These are phyloP conservation scores for Penicillium sp. DNA, from an alignment of 2,329 filamentous ascomycete species.

Conservation along the genomic window DNA sequence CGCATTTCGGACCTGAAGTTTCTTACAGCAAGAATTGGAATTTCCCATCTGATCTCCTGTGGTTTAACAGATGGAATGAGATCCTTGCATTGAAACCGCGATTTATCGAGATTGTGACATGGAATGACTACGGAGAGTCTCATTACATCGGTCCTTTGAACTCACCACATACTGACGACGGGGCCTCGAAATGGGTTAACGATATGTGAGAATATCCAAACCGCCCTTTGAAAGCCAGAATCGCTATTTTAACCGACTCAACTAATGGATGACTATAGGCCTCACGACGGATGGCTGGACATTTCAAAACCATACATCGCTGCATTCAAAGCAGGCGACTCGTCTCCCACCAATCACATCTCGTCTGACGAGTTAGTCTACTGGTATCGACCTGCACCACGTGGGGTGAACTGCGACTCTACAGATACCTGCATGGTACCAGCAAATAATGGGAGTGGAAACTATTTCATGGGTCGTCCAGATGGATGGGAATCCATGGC, in stretches of 20 bases:
- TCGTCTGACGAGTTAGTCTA: conserved; percentile 53
- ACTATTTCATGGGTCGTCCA: conserved; percentile 55
- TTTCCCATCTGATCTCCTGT: conserved; percentile 47
- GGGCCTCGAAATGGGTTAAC: conserved; percentile 51
- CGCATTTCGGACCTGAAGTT: conserved; percentile 49
- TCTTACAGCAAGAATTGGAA: conserved; percentile 55
- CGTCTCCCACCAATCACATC: conserved; percentile 41
- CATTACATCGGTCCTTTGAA: conserved; percentile 54
- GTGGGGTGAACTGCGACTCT: conserved; percentile 49
- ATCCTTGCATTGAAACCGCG: conserved; percentile 48
- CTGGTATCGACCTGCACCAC: conserved; percentile 57
- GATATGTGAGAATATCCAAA: conserved; percentile 42
- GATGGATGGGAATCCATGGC: conserved; percentile 53
- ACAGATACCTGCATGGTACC: conserved; percentile 53
- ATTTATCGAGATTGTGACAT: conserved; percentile 51
- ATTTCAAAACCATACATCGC: conserved; percentile 56
- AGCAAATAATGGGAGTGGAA: conserved; percentile 51
- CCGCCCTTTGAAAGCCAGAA: too few species aligned
- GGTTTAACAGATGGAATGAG: conserved; percentile 46
- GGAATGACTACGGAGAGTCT: conserved; percentile 57
- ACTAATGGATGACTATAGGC: conserved; percentile 32
- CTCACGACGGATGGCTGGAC: conserved; percentile 55
- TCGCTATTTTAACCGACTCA: not conserved
- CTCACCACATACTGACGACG: conserved; percentile 40
- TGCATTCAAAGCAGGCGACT: conserved; percentile 52